Conservation (phyloP, 2,329 filamentous ascomycete genomes). For the Talaromyces sp. region DNA sequence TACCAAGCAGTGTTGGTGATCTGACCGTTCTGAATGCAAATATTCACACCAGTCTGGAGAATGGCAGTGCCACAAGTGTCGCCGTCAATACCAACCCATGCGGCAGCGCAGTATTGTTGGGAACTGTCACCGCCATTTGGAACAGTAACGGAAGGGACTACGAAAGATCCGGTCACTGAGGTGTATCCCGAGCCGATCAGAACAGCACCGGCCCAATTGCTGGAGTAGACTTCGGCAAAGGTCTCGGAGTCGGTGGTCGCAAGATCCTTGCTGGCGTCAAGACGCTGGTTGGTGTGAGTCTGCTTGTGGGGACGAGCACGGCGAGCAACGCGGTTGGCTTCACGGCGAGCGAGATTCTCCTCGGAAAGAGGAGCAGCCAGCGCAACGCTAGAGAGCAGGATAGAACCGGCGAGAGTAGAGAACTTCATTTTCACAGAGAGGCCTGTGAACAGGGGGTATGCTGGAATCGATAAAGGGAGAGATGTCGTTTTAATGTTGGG, state of each 20-base stretch:
- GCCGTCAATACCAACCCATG: slow-evolving; percentile 62
- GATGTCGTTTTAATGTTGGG: not conserved
- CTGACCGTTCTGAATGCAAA: slow-evolving; percentile 41
- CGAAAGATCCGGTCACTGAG: slow-evolving; percentile 44
- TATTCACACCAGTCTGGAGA: slow-evolving; percentile 57
- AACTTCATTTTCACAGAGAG: slow-evolving; percentile 10
- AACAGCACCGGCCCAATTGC: slow-evolving; percentile 60
- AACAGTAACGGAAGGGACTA: slow-evolving; percentile 48
- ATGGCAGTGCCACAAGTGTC: slow-evolving; percentile 55
- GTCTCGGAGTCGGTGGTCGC: not conserved
- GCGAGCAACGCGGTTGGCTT: slow-evolving; percentile 7
- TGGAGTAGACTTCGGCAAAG: slow-evolving; percentile 40
- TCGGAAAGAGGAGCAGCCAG: slow-evolving; percentile 14
- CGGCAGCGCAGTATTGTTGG: slow-evolving; percentile 37
- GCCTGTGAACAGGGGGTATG: not conserved
- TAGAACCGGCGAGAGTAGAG: slow-evolving; percentile 1
- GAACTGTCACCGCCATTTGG: slow-evolving; percentile 42
- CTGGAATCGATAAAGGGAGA: not conserved
- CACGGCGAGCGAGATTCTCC: slow-evolving; percentile 11
- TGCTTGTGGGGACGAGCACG: not conserved
- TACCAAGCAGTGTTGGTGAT: slow-evolving; percentile 57
- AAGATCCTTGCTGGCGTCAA: not conserved
- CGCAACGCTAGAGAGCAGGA: slow-evolving; percentile 11
- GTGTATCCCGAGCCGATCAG: slow-evolving; percentile 52
- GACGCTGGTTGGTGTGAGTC: slow-evolving; percentile 10